Evolutionary conservation across 1,139 yeast genomes (phyloP), one percentile per base, ranked within the genome.

Genomic region (Kodamaea sp.): DNA sequence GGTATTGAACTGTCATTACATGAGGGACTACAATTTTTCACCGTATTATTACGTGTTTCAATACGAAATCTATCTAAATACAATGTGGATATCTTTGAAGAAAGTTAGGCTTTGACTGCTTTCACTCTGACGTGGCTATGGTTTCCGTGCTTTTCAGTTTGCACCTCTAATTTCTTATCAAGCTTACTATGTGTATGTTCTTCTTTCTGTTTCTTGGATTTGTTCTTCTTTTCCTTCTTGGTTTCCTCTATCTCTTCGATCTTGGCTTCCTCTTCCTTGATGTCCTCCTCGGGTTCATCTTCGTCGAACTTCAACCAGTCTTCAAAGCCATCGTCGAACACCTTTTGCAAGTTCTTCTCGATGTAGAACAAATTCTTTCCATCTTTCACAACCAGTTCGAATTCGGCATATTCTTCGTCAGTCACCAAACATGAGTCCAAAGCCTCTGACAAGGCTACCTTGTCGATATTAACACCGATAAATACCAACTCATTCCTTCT

Each of bases 401-500:
- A 66, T 7, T 43, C 37, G 4, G 34, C 44, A 36, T 43, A 58
- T 37, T 68, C 73, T 11, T 52, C 55, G 31, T 68, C 72, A 5
- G 55, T 63, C 25, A 70, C 42, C 33, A 70, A 51, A 41, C 74
- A 68, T 4, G 49, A 34, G 33, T 70, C 67, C 29, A 70, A 42
- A 1, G 42, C 56, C 15, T 53, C 41, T 4, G 57, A 43, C 4
- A 68, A 39, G 7, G 43, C 50, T 2, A 26, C 37, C 26, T 53
- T 51, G 31, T 67, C 53, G 6, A 69, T 47, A 6, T 54, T 49
- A n/a, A 66, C 49, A 1, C 75, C 76, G 43, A 70, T 69, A 36
- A 70, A 63, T 1, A 70, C 76, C 24, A 70, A 43, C 41, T 70
- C 76, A 39, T 70, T 68, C 25, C 73, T 53, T 29, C 74, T 55